Conservation (phyloP, 2,329 filamentous ascomycete species). For the Alternaria sp. region DNA sequence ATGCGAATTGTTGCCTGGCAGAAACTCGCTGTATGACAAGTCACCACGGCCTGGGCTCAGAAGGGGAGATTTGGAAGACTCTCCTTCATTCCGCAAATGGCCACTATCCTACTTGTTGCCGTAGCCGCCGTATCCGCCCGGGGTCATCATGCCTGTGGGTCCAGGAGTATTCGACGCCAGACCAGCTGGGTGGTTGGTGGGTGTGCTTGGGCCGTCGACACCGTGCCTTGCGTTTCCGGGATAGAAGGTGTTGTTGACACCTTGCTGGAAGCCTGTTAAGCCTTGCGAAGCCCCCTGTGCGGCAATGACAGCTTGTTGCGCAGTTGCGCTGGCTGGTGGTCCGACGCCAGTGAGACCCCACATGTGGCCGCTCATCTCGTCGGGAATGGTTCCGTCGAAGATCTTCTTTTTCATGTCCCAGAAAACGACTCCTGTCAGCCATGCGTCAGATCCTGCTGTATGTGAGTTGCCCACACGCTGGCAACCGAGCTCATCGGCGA, state of each 20-base stretch:
- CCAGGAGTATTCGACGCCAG: constrained; percentile 57
- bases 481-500: constrained; percentile 90
- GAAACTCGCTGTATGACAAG: background rate
- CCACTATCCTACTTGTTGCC: constrained; percentile 38
- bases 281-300: constrained; percentile 49
- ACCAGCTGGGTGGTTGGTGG: constrained; percentile 62
- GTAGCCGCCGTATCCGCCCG: constrained; percentile 51
- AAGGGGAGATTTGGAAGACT: background rate
- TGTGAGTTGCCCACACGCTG: constrained; percentile 87
- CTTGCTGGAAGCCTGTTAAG: constrained; percentile 36
- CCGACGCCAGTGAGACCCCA: constrained; percentile 80
- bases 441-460: constrained; percentile 90
- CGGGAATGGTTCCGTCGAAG: constrained; percentile 80
- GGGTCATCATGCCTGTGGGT: constrained; percentile 73
- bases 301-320: constrained; percentile 52
- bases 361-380: constrained; percentile 85
- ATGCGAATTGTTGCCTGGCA: background rate
- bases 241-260: constrained; percentile 50
- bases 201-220: constrained; percentile 69
- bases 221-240: constrained; percentile 48
- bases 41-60: background rate
- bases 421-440: constrained; percentile 92
- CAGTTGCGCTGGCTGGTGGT: constrained; percentile 62
- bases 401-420: constrained; percentile 91
- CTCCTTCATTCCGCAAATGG: background rate